Conservation (phyloP, 2,329 filamentous ascomycete genomes). For the Diaporthe ilicicola region DNA sequence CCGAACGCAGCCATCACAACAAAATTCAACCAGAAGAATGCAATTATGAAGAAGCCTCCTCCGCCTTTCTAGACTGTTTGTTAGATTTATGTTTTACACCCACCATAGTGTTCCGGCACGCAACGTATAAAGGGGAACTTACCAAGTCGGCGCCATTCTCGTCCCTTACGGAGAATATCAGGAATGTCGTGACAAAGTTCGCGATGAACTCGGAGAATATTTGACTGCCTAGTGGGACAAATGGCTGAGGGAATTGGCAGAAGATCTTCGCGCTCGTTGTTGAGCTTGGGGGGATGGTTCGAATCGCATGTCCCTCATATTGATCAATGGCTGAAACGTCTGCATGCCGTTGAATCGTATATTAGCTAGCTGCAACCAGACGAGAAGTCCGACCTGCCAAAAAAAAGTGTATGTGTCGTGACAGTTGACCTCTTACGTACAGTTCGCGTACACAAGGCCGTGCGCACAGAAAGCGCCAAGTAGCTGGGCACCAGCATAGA, state of each 20-base stretch:
- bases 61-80: background rate
- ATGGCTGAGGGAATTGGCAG: conserved; percentile 19
- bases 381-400: no score
- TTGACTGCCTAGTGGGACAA: conserved; percentile 5
- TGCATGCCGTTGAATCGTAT: background rate
- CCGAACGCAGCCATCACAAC: conserved; percentile 18
- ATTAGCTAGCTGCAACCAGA: background rate
- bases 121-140: background rate
- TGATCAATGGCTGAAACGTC: conserved; percentile 20
- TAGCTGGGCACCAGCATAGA: conserved; percentile 1
- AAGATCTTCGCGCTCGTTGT: conserved; percentile 22
- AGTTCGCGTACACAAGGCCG: conserved; percentile 19
- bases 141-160: conserved; percentile 24
- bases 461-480: conserved; percentile 15
- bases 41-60: conserved; percentile 5
- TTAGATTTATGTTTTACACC: background rate
- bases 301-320: conserved; percentile 10
- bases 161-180: background rate
- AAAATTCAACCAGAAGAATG: conserved; percentile 19
- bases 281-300: background rate
- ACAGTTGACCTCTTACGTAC: background rate
- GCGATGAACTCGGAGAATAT: conserved; percentile 20
- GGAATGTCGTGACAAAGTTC: conserved; percentile 14
- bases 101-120: background rate
- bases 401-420: background rate